Conservation (phyloP, 1,139 yeast genomes). For the Zygosaccharomyces sapae region DNA sequence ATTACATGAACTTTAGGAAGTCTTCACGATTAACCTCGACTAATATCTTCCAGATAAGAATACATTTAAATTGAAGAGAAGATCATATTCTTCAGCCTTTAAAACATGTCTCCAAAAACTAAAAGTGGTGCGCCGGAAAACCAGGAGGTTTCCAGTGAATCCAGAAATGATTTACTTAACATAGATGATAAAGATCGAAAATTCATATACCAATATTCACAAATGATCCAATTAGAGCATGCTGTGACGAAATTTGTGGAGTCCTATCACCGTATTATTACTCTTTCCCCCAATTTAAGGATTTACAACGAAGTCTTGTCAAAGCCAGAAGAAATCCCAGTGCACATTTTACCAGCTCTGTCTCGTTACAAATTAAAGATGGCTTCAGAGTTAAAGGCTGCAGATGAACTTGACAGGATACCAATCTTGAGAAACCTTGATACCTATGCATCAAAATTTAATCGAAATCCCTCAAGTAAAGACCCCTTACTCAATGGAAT, state of each 20-base stretch:
- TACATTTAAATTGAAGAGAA: too few relatives aligned
- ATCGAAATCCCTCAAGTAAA: conserved; percentile 25
- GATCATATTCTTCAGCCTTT: neutral
- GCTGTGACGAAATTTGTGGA: conserved; percentile 50
- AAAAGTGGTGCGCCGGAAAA: conserved; percentile 9
- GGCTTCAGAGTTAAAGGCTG: conserved; percentile 56
- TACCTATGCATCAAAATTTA: conserved; percentile 35
- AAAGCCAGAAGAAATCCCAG: conserved; percentile 36
- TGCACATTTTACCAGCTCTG: conserved; percentile 44
- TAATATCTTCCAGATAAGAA: neutral
- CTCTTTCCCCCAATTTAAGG: conserved; percentile 50
- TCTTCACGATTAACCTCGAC: neutral
- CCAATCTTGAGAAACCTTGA: conserved; percentile 46
- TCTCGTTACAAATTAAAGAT: conserved; percentile 54
- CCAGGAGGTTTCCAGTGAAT: conserved; percentile 17
- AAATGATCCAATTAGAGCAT: conserved; percentile 46
- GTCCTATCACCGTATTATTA: conserved; percentile 48
- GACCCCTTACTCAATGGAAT: conserved; percentile 26
- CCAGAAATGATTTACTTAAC: conserved; percentile 10
- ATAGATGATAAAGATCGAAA: conserved; percentile 7
- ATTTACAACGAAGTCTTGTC: conserved; percentile 43
- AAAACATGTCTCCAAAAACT: conserved; percentile 9
- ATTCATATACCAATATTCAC: conserved; percentile 31
- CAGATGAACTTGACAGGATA: conserved; percentile 47
- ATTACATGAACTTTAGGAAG: neutral